These are phyloP conservation scores for Arabidopsis suecica DNA, from an alignment of 345 rosid species.

Conservation along the genomic window DNA sequence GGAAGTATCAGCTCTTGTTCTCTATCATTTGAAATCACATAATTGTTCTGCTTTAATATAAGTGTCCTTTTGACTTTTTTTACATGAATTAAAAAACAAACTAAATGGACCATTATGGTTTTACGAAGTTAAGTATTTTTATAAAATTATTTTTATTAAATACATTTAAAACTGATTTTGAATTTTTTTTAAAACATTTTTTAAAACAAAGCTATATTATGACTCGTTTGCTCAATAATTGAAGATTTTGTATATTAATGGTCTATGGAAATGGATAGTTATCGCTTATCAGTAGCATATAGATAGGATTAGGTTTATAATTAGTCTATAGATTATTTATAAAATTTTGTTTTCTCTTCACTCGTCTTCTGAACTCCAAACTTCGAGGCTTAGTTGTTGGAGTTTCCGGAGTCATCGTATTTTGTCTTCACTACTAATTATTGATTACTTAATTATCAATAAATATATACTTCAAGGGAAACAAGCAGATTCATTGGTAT, in stretches of 20 bases:
- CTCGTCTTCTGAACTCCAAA: slow-evolving; percentile 41
- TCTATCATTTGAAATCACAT: too few relatives aligned
- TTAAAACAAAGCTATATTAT: neutral
- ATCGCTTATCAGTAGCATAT: slow-evolving; percentile 19
- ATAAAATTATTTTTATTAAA: too few relatives aligned
- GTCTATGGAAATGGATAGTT: slow-evolving; percentile 15
- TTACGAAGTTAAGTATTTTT: neutral
- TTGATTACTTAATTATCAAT: slow-evolving; percentile 27
- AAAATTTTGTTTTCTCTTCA: slow-evolving; percentile 17
- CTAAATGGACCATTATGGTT: too few relatives aligned
- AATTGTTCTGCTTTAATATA: too few relatives aligned
- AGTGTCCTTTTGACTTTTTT: too few relatives aligned
- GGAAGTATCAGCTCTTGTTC: too few relatives aligned
- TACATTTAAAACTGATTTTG: neutral
- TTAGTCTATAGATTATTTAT: slow-evolving; percentile 26
- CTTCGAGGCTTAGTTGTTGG: slow-evolving; percentile 48
- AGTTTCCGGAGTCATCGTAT: slow-evolving; percentile 40
- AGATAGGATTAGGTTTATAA: slow-evolving; percentile 39
- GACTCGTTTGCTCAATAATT: slow-evolving; percentile 28
- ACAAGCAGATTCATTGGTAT: slow-evolving; percentile 14
- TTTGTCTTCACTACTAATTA: slow-evolving; percentile 28
- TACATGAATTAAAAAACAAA: too few relatives aligned
- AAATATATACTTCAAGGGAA: slow-evolving; percentile 8
- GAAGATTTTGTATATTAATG: slow-evolving; percentile 7
- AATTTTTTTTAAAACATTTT: neutral